These are phyloP conservation scores for Zasmidium angulare DNA, from an alignment of 2,329 filamentous ascomycete genomes.

Conservation along the genomic window DNA sequence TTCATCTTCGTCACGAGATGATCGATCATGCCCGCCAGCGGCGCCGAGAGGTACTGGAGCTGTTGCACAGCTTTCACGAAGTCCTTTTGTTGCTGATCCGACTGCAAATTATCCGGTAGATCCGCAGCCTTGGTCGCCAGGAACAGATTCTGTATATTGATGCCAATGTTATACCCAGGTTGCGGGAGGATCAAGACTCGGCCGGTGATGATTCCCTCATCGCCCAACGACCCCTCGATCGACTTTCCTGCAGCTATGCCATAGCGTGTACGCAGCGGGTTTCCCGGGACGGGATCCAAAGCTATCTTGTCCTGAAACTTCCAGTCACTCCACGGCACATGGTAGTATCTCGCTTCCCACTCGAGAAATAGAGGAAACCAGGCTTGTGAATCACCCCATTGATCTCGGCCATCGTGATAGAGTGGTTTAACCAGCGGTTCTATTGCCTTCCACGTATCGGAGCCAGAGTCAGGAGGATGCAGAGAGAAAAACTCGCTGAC, in stretches of 20 bases:
- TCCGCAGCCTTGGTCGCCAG: not conserved
- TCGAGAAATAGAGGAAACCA: slow-evolving; percentile 13
- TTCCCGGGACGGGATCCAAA: too few species aligned
- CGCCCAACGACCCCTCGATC: not conserved
- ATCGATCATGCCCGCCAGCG: slow-evolving; percentile 7
- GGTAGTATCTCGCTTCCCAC: slow-evolving; percentile 8
- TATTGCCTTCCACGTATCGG: not conserved
- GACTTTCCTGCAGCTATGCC: too few species aligned
- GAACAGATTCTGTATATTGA: not conserved
- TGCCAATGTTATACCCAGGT: not conserved
- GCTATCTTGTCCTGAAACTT: too few species aligned
- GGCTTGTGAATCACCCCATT: slow-evolving; percentile 1
- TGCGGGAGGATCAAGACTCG: slow-evolving; percentile 10
- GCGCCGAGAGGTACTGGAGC: not conserved
- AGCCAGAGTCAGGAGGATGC: not conserved
- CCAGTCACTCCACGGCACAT: slow-evolving; percentile 5
- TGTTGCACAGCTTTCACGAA: not conserved
- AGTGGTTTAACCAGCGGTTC: not conserved
- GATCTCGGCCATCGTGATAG: not conserved
- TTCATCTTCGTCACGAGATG: slow-evolving; percentile 5
- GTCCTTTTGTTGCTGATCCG: too few species aligned
- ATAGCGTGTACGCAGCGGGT: too few species aligned
- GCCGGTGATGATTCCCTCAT: slow-evolving; percentile 6
- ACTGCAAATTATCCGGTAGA: not conserved
- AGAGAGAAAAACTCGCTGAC: slow-evolving; percentile 8